Base-by-base conservation (phyloP, 768 basidiomycete species). In the Phylloporus sp. region DNA sequence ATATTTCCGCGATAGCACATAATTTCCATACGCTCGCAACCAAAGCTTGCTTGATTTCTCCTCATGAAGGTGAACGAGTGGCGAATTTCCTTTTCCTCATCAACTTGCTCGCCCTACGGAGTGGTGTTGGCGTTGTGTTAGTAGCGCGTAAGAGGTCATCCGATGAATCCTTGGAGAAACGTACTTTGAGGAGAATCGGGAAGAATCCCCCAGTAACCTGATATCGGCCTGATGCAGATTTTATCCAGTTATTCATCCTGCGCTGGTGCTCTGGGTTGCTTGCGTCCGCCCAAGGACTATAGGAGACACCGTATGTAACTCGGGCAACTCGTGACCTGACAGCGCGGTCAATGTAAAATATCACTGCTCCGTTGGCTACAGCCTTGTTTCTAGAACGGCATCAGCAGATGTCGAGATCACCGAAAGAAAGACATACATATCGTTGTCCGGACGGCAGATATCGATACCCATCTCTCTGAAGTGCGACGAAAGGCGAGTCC, bases 401-500 rank as follows among this genome's bases (percentile, higher is more conserved):
- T 50, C 2, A 52, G 35, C 8, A 15, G 11, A 35, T 31, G 3
- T 8, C 23, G 13, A 1, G 17, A n/a, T 5, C 13, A 24, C 7
- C 11, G 2, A 24, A 35, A 2, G 3, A 37, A 10, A 14, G 4
- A 26, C 49, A 11, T 21, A 51, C 55, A 48, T 34, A 22, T 55
- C 38, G 15, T 51, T 40, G 15, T 44, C 49, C 1, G 49, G 44
- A 21, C 54, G 46, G 29, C 28, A 52, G n/a, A 52, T 9, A 0
- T 42, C 11, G 5, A 55, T 43, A 6, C 42, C 33, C 14, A 13
- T 24, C 3, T 1, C 9, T 24, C 14, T 5, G 22, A 54, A 52
- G 36, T 54, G 44, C 3, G 46, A 48, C 33, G 33, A 34, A 14
- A 56, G 36, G 7, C 24, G 46, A 31, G 22, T 28, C 44, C 46